phyloP scores from a whole-genome alignment of 192 early-diverging fungal species.

The Entomortierella parvispora region DNA sequence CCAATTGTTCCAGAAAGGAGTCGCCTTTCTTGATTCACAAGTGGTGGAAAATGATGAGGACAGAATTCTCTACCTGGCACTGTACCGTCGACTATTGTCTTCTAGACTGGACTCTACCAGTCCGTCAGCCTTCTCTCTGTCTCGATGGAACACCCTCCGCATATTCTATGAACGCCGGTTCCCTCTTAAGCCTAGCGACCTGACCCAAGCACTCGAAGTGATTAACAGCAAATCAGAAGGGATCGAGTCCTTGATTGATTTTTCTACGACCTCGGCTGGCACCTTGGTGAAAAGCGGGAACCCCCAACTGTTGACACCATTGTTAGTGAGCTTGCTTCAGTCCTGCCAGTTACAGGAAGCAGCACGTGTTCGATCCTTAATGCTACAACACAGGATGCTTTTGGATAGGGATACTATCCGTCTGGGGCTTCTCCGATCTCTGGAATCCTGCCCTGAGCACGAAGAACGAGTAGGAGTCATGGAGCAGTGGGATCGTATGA shows the following conservation, averaged over 20 bases:
- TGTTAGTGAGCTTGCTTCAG: constrained; percentile 14
- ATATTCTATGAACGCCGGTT: background rate
- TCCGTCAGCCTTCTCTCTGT: no score
- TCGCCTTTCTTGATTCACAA: constrained; percentile 21
- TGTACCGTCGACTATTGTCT: background rate
- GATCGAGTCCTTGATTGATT: background rate
- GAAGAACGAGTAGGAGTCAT: background rate
- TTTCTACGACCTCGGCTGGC: constrained; percentile 18
- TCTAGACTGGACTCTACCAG: no score
- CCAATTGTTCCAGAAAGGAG: constrained; percentile 2
- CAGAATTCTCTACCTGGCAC: background rate
- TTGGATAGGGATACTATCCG: constrained; percentile 15
- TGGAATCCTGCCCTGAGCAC: background rate
- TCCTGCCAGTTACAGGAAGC: constrained; percentile 16
- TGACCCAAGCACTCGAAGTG: background rate
- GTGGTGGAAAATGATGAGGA: background rate
- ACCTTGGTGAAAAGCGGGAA: constrained; percentile 14
- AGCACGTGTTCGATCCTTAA: constrained; percentile 20
- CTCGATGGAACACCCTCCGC: no score
- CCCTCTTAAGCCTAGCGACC: background rate
- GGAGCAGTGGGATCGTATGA: constrained; percentile 23
- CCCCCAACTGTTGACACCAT: constrained; percentile 1
- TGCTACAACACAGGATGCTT: constrained; percentile 9
- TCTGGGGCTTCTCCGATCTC: background rate
- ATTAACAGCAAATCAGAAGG: background rate